phyloP scores from a whole-genome alignment of 164 flowering plant genomes.

The Pachysandra terminalis region DNA sequence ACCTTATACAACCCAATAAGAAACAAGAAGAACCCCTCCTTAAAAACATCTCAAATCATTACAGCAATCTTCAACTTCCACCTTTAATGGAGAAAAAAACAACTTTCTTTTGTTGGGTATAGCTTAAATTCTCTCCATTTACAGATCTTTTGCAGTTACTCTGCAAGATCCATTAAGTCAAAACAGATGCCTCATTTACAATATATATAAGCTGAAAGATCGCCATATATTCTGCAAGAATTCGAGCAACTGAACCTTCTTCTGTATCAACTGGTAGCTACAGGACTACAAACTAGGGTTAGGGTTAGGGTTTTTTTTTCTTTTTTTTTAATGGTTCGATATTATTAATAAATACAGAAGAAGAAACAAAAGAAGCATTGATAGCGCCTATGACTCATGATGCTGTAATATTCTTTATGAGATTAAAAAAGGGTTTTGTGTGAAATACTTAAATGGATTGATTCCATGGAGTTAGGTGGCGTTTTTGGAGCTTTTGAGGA shows the following conservation, averaged over 20 bases:
- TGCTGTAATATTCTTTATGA: constrained; percentile 41
- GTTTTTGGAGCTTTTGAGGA: constrained; percentile 48
- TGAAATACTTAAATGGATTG: constrained; percentile 39
- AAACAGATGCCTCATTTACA: constrained; percentile 15
- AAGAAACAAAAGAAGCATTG: constrained; percentile 37
- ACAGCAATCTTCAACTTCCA: constrained; percentile 15
- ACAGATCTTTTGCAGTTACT: constrained; percentile 7
- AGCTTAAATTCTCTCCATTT: constrained; percentile 10
- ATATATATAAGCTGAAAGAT: not conserved
- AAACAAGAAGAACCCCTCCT: constrained; percentile 11
- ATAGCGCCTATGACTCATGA: constrained; percentile 27
- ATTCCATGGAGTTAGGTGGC: constrained; percentile 52
- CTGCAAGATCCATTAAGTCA: constrained; percentile 18
- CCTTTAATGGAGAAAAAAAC: not conserved
- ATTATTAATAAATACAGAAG: constrained; percentile 18
- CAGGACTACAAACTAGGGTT: not conserved
- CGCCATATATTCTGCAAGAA: not conserved
- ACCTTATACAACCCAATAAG: constrained; percentile 11
- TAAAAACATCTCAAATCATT: constrained; percentile 19
- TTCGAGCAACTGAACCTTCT: constrained; percentile 15
- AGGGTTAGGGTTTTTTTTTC: no score
- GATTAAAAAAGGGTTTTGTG: constrained; percentile 25
- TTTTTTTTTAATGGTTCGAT: constrained; percentile 13
- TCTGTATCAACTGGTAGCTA: constrained; percentile 9
- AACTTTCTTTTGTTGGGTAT: constrained; percentile 2